A percentile compares a stretch with the other conserved stretches of the same genome.
phyloP scores from a whole-genome alignment of 2,329 filamentous ascomycete species.

The Colletotrichum sp. region DNA sequence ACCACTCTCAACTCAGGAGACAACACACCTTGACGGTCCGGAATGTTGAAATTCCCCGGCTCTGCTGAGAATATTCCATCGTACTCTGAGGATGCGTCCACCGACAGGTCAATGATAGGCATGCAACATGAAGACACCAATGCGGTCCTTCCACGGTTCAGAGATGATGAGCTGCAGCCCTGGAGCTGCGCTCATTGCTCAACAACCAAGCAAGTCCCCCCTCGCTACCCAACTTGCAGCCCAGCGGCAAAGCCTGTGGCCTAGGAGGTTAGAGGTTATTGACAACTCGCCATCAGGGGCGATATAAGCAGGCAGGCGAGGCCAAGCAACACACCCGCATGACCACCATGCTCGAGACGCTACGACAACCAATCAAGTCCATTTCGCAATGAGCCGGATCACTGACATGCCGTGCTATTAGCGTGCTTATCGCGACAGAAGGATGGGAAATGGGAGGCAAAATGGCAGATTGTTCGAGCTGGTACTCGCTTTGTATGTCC shows the following conservation, averaged over 20 bases:
- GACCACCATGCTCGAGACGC: neutral
- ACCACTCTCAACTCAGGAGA: neutral
- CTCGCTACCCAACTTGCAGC: neutral
- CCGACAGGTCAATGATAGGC: neutral
- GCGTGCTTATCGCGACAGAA: neutral
- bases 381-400: neutral
- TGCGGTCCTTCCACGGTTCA: neutral
- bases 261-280: neutral
- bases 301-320: neutral
- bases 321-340: neutral
- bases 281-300: neutral
- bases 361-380: neutral
- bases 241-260: neutral
- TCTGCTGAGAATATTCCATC: neutral
- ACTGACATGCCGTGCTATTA: neutral
- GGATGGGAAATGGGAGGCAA: neutral
- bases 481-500: neutral
- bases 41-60: neutral
- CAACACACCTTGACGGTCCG: neutral
- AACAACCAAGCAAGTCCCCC: neutral
- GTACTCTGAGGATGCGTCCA: neutral
- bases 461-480: too few species aligned
- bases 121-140: neutral
- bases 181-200: neutral
- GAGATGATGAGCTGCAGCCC: neutral